phyloP scores from a whole-genome alignment of 192 early-diverging fungal species.

The Coemansia sp. region DNA sequence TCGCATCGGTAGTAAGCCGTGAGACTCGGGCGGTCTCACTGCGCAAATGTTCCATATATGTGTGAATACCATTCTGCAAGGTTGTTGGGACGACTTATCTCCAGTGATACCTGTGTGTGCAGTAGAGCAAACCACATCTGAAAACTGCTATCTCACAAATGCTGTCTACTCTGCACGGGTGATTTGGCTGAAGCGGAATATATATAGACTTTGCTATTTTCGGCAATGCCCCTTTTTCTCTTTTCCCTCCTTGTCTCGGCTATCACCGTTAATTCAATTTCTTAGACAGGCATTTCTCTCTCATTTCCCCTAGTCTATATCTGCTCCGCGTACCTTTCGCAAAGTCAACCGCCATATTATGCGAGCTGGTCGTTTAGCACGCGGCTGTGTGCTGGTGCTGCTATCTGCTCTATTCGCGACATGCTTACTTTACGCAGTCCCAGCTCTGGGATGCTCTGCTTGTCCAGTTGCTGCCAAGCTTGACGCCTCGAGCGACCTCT shows the following conservation, averaged over 20 bases:
- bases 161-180: background rate
- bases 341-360: background rate
- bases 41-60: background rate
- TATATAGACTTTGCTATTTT: background rate
- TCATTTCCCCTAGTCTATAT: background rate
- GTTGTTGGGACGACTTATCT: background rate
- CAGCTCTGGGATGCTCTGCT: background rate
- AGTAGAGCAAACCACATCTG: background rate
- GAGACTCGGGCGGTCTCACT: slow-evolving; percentile 2
- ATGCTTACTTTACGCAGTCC: background rate
- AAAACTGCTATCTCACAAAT: slow-evolving; percentile 7
- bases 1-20: slow-evolving; percentile 1
- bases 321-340: background rate
- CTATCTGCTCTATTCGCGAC: background rate
- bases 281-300: background rate
- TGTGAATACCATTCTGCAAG: background rate
- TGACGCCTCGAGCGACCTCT: slow-evolving; percentile 18
- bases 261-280: background rate
- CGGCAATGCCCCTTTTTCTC: background rate
- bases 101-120: slow-evolving; percentile 8
- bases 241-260: background rate
- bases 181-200: background rate
- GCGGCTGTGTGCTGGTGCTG: background rate
- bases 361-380: slow-evolving; percentile 7
- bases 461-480: background rate